These are phyloP conservation scores for Vigna nakashimae DNA, from an alignment of 306 rosid genomes.

Conservation along the genomic window DNA sequence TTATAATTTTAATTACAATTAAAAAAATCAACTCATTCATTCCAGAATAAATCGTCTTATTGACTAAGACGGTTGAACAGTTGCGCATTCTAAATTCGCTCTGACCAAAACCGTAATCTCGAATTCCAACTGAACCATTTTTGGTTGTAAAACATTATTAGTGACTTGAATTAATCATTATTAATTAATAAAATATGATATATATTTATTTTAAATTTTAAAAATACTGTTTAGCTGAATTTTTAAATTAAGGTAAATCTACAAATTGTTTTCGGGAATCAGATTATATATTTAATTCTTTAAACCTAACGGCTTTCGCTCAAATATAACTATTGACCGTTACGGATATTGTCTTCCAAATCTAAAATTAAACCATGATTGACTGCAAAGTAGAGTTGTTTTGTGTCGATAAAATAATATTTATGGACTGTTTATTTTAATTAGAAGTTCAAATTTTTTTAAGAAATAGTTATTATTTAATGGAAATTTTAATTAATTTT, in stretches of 20 bases:
- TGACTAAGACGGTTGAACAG: conserved; percentile 22
- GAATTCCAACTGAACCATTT: neutral
- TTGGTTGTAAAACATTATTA: neutral
- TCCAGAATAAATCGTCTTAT: neutral
- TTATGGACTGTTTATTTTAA: neutral
- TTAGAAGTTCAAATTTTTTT: neutral
- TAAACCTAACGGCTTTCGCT: neutral
- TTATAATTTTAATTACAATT: too few relatives aligned
- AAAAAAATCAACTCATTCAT: conserved; percentile 1
- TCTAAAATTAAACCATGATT: neutral
- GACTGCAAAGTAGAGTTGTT: neutral
- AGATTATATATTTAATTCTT: neutral
- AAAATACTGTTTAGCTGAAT: too few relatives aligned
- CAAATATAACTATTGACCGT: neutral
- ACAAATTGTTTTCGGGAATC: neutral
- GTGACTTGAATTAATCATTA: neutral
- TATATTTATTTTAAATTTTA: neutral
- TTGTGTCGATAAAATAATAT: neutral
- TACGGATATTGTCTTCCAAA: neutral
- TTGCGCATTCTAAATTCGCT: neutral
- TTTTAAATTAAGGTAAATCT: neutral
- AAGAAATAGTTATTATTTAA: neutral
- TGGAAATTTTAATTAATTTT: neutral
- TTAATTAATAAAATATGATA: neutral
- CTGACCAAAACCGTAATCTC: neutral